phyloP scores from a whole-genome alignment of 306 rosid species.

The Cucurbita pepo region DNA sequence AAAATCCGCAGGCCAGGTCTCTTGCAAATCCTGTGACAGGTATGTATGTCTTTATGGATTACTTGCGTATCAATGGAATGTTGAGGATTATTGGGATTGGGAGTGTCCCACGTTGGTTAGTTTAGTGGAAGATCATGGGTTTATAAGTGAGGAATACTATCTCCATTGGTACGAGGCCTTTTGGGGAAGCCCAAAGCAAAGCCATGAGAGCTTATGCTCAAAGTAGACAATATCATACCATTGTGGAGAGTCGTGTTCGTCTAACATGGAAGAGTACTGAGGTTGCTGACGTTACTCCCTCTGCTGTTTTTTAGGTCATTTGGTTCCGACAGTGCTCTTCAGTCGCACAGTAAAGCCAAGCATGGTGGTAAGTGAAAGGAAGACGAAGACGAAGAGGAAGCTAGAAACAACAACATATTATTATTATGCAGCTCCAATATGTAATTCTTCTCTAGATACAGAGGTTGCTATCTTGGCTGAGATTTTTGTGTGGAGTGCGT shows the following conservation, averaged over 20 bases:
- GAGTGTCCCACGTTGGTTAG: too few relatives aligned
- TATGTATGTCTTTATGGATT: not conserved
- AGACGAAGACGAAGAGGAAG: not conserved
- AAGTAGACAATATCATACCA: too few relatives aligned
- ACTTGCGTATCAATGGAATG: too few relatives aligned
- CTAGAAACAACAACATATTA: not conserved
- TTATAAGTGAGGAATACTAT: too few relatives aligned
- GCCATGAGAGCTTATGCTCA: too few relatives aligned
- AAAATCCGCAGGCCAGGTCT: constrained; percentile 42
- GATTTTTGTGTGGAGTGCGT: not conserved
- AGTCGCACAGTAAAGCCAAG: constrained; percentile 72
- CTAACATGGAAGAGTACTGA: not conserved
- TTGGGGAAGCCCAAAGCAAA: too few relatives aligned
- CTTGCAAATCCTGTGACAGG: constrained; percentile 61
- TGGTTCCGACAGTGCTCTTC: constrained; percentile 41
- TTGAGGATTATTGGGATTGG: too few relatives aligned
- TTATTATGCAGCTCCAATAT: not conserved
- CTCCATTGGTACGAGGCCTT: too few relatives aligned
- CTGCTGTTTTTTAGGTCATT: constrained; percentile 22
- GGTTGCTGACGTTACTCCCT: not conserved
- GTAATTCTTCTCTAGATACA: not conserved
- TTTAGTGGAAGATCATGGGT: too few relatives aligned
- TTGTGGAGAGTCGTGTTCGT: too few relatives aligned
- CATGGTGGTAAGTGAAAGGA: constrained; percentile 14
- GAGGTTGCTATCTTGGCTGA: not conserved